Evolutionary conservation across 2,329 filamentous ascomycete genomes (phyloP).

Genomic region (Talaromyces sp.): DNA sequence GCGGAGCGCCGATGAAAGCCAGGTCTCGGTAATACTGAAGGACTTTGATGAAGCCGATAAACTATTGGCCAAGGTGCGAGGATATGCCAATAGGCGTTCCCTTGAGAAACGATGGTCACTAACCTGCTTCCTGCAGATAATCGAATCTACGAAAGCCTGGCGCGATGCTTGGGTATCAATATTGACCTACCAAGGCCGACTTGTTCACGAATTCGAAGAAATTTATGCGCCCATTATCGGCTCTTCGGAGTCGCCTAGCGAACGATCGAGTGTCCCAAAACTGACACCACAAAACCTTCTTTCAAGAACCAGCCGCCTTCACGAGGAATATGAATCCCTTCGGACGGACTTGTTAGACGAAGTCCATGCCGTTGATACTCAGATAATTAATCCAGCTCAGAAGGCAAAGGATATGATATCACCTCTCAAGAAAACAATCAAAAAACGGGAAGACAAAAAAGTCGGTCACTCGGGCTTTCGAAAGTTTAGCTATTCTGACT

Average conservation of each 20-base stretch:
- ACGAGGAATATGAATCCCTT: conserved; percentile 64
- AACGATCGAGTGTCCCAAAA: conserved; percentile 44
- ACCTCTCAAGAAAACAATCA: conserved; percentile 74
- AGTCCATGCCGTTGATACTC: conserved; percentile 63
- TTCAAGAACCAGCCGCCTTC: conserved; percentile 60
- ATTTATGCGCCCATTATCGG: conserved; percentile 74
- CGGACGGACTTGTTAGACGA: conserved; percentile 68
- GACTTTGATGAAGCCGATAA: conserved; percentile 78
- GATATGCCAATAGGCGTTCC: not conserved
- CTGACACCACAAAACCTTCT: conserved; percentile 61
- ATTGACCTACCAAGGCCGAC: conserved; percentile 61
- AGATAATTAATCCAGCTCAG: conserved; percentile 64
- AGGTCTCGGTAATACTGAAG: conserved; percentile 67
- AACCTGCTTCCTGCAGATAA: conserved; percentile 50
- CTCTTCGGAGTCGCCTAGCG: conserved; percentile 53
- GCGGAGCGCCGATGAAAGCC: conserved; percentile 68
- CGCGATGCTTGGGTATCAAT: conserved; percentile 73
- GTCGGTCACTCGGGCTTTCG: conserved; percentile 23
- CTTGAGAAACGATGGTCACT: not conserved
- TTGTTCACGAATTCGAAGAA: conserved; percentile 63
- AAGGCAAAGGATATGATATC: conserved; percentile 64
- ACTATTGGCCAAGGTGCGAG: conserved; percentile 63
- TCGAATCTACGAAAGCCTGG: conserved; percentile 71
- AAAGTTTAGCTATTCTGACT: not conserved
- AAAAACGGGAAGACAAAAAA: conserved; percentile 77